Evolutionary conservation across 108 stramenopile genomes (phyloP).

Genomic region (Cafeteria roenbergensis): DNA sequence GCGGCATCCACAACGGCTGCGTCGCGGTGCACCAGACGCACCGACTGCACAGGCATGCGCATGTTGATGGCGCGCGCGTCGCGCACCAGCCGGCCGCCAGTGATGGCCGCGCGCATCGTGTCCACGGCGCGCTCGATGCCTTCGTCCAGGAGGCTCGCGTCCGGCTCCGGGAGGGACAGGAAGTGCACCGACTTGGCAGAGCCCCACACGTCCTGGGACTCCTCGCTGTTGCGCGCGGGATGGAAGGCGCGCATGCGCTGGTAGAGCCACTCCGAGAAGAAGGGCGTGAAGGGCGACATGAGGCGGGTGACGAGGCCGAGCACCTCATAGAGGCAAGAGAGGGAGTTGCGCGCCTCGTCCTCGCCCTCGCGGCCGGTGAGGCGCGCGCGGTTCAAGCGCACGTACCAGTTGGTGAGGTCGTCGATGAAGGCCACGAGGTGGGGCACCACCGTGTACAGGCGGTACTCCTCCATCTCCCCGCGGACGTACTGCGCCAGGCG

Average conservation of each 20-base stretch:
- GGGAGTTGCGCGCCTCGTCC: slow-evolving; percentile 59
- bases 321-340: slow-evolving; percentile 82
- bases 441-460: slow-evolving; percentile 96
- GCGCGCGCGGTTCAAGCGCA: slow-evolving; percentile 92
- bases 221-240: slow-evolving; percentile 45
- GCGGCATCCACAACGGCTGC: slow-evolving; percentile 56
- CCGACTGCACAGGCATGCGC: slow-evolving; percentile 75
- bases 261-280: slow-evolving; percentile 94
- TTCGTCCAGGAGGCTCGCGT: slow-evolving; percentile 63
- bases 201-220: slow-evolving; percentile 65
- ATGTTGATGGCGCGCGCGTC: slow-evolving; percentile 76
- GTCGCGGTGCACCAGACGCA: slow-evolving; percentile 71
- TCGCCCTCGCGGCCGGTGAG: slow-evolving; percentile 75
- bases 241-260: slow-evolving; percentile 76
- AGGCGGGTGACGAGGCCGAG: slow-evolving; percentile 73
- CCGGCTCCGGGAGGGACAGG: slow-evolving; percentile 65
- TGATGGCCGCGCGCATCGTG: slow-evolving; percentile 71
- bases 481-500: slow-evolving; percentile 89
- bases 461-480: slow-evolving; percentile 91
- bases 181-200: slow-evolving; percentile 88
- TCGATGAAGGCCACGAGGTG: slow-evolving; percentile 81
- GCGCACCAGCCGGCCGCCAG: slow-evolving; percentile 74
- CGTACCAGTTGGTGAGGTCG: slow-evolving; percentile 97
- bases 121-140: slow-evolving; percentile 75
- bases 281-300: slow-evolving; percentile 98